Base-by-base conservation (phyloP, 148 eudicot genomes). In the Polygonum aviculare region DNA sequence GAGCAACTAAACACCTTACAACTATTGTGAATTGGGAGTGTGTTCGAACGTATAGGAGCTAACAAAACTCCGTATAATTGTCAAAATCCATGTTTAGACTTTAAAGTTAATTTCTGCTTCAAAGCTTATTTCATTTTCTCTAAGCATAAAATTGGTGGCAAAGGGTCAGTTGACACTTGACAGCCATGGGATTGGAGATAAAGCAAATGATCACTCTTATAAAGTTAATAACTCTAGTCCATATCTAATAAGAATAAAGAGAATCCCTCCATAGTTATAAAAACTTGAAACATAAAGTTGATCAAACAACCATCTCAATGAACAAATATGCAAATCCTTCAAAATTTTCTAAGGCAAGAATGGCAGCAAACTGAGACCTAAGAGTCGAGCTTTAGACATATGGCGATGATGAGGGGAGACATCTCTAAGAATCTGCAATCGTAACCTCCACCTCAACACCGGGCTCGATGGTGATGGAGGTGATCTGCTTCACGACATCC, bases 401-500 rank as follows among this genome's bases (percentile, higher is more conserved):
- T 51, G 55, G 3, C 21, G 3, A 15, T 4, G 19, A 51, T 9
- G 48, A 45, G 48, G 8, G 55, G n/a, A 48, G 14, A 18, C 8
- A 54, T 15, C 2, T 12, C 71, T 36, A 65, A 26, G 40, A 65
- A 31, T 26, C 71, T 4, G 38, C 38, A 11, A 31, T 31, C 3
- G 71, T 65, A 10, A 36, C 71, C 22, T 65, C 71, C 3, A 26
- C 71, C 40, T 31, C 71, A 4, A 26, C 36, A 65, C 71, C 38
- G 3, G 40, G 40, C 40, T 65, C 71, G 35, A 65, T 26, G 40
- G 40, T 65, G 71, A 31, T 26, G 71, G 40, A 65, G 71, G 38
- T 36, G 71, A 65, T 65, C 40, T 36, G 71, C 36, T 31, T 88
- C 21, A 88, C 92, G 33, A 88, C 92, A 12, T 88, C 92, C 3